phyloP scores from a whole-genome alignment of 1,139 yeast species.

The Blastobotrys apis region DNA sequence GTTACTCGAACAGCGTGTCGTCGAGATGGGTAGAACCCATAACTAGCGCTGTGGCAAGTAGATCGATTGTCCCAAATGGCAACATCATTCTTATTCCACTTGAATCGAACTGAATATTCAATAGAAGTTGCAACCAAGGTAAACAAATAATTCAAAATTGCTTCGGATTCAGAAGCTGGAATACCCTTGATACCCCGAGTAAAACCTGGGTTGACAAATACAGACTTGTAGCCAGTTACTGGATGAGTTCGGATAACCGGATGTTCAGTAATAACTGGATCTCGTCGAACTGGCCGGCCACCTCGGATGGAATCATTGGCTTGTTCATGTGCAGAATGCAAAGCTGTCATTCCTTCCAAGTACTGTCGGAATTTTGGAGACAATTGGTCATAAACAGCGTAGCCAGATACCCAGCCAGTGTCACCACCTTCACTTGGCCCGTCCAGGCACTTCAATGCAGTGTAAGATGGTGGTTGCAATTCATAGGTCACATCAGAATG shows the following conservation, averaged over 20 bases:
- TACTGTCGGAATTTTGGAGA: constrained; percentile 57
- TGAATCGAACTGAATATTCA: constrained; percentile 54
- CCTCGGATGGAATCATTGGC: constrained; percentile 50
- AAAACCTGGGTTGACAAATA: constrained; percentile 59
- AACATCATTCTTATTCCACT: constrained; percentile 57
- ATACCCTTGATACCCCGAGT: constrained; percentile 59
- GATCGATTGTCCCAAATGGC: constrained; percentile 74
- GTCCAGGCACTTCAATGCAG: constrained; percentile 55
- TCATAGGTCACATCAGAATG: constrained; percentile 72
- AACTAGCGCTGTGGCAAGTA: constrained; percentile 55
- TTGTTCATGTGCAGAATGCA: constrained; percentile 67
- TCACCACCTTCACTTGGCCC: constrained; percentile 71
- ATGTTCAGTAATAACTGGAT: constrained; percentile 55
- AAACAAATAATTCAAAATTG: constrained; percentile 50
- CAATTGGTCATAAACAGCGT: constrained; percentile 64
- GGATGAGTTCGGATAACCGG: constrained; percentile 70
- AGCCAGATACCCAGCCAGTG: constrained; percentile 61
- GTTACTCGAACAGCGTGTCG: constrained; percentile 70
- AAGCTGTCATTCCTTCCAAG: constrained; percentile 54
- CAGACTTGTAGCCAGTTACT: constrained; percentile 56
- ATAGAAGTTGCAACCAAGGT: constrained; percentile 49
- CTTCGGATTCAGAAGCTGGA: constrained; percentile 59
- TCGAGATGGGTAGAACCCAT: constrained; percentile 39
- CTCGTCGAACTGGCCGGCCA: constrained; percentile 63
- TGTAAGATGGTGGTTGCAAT: constrained; percentile 63